These are phyloP conservation scores for Neltuma alba DNA, from an alignment of 306 rosid species.

Conservation along the genomic window DNA sequence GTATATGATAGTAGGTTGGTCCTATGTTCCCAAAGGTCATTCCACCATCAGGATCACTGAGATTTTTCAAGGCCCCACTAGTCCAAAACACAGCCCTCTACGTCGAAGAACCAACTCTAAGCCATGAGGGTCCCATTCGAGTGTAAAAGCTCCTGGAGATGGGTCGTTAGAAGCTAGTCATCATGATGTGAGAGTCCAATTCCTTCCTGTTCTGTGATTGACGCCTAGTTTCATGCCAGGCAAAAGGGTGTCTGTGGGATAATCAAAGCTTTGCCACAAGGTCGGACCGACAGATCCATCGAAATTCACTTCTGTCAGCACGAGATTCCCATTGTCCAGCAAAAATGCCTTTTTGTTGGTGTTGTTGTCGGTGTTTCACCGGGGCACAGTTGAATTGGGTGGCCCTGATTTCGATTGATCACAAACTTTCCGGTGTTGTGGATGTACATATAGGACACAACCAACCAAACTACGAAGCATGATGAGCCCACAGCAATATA, in stretches of 20 bases:
- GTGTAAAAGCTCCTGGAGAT: background rate
- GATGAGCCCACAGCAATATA: too few species aligned
- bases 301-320: background rate
- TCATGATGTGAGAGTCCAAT: constrained; percentile 9
- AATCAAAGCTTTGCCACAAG: constrained; percentile 16
- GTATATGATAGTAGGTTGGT: background rate
- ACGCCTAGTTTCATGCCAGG: background rate
- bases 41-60: background rate
- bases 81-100: background rate
- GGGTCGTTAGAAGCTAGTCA: background rate
- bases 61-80: background rate
- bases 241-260: background rate
- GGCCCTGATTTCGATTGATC: background rate
- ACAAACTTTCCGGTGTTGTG: too few species aligned
- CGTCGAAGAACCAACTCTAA: background rate
- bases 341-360: background rate
- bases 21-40: background rate
- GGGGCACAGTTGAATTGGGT: background rate
- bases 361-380: background rate
- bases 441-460: too few species aligned
- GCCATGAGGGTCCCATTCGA: background rate
- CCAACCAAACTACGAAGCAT: too few species aligned
- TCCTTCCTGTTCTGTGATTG: background rate
- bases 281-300: background rate
- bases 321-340: background rate